Evolutionary conservation across 2,329 filamentous ascomycete genomes (phyloP), one percentile per base, ranked within the genome.

Genomic region (Botrytis squamosa): DNA sequence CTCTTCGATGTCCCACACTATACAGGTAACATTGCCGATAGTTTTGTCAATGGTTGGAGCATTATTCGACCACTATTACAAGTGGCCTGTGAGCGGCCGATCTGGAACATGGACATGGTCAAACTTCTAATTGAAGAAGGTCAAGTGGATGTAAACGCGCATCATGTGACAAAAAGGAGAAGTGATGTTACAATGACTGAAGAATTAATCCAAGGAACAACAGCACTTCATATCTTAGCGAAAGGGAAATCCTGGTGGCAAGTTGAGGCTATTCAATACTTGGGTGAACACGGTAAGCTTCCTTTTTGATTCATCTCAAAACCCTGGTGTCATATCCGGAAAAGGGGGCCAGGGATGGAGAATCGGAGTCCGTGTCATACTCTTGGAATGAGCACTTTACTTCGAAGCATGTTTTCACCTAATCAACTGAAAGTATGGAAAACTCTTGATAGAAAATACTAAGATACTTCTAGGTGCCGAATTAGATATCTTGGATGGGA

Each of bases 31-130:
- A 44, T 44, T 44, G 16, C 42, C 16, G 42, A 36, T 22, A 1
- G 14, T 10, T 16, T 67, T 33, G 12, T 4, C 18, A 3, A 12
- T 2, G 25, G 16, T 2, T 4, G 46, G 33, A 16, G 1, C 3
- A 5, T 0, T 25, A 12, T 44, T 38, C 18, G 57, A 20, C 66
- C 72, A 38, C 33, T 59, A 1, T 40, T 66, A 22, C 68, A 42
- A 52, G 29, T 29, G 12, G 68, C 62, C 73, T 73, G 74, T 64
- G 1, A 63, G 59, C 18, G 68, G 9, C 5, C 63, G 22, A 72
- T 81, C 20, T 82, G 82, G 12, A 83, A 84, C 55, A 80, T 84
- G 74, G 77, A 80, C 8, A 77, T 83, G 5, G 76, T 83, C 1
- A 79, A 79, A 18, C 62, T 83, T 4, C 73, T 85, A 12, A 80